These are phyloP conservation scores for Dendrostoma leiphaemia DNA, from an alignment of 2,329 filamentous ascomycete species.

Conservation along the genomic window DNA sequence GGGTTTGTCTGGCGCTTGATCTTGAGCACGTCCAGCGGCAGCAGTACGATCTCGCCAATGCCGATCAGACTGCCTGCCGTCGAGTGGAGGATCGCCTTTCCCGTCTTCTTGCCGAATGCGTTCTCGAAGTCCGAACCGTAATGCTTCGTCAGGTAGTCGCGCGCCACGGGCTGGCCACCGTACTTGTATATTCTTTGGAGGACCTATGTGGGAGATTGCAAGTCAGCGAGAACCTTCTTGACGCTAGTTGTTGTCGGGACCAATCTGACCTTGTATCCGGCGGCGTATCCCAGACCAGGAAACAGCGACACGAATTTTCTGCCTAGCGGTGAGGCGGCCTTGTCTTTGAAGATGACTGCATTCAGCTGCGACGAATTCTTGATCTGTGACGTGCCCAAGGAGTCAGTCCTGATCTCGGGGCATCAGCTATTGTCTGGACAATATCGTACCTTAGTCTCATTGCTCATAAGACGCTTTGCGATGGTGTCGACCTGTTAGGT, in stretches of 20 bases:
- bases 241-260: no score
- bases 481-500: conserved; percentile 83
- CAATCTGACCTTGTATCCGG: conserved; percentile 95
- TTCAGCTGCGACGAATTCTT: conserved; percentile 67
- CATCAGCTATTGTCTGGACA: background rate
- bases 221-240: background rate
- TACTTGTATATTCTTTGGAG: conserved; percentile 99
- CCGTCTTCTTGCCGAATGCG: conserved; percentile 92
- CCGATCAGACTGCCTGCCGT: conserved; percentile 94
- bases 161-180: conserved; percentile 90
- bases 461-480: conserved; percentile 99
- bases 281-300: conserved; percentile 94
- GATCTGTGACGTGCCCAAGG: conserved; percentile 41
- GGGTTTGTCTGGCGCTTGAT: conserved; percentile 99
- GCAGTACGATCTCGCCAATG: conserved; percentile 93
- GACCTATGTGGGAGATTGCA: conserved; percentile 46
- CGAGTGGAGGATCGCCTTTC: conserved; percentile 97
- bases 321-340: conserved; percentile 66
- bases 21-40: conserved; percentile 95
- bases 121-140: conserved; percentile 81
- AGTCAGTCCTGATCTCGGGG: conserved; percentile 9
- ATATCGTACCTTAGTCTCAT: conserved; percentile 69
- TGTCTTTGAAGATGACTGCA: conserved; percentile 90
- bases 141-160: conserved; percentile 81
- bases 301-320: conserved; percentile 94